These are phyloP conservation scores for Bassia scoparia DNA, from an alignment of 148 eudicot species.

Conservation along the genomic window DNA sequence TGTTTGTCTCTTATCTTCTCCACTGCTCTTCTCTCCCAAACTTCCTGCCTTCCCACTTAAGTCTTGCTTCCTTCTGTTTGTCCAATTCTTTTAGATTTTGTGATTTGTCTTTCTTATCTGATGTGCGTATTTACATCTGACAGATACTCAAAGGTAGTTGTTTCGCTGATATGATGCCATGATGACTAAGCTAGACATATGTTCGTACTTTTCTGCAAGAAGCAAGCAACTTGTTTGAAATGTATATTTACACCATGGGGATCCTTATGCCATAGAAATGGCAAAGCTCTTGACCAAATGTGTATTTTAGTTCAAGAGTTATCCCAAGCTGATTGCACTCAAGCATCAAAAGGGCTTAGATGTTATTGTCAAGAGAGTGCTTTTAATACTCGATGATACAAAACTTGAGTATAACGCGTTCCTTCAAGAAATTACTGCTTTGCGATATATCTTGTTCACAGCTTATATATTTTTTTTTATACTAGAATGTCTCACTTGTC, in stretches of 20 bases:
- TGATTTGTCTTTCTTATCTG: neutral
- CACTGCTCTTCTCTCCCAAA: neutral
- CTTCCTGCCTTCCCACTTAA: neutral
- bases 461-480: neutral
- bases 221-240: constrained; percentile 74
- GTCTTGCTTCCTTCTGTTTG: neutral
- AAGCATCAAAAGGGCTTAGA: constrained; percentile 86
- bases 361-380: constrained; percentile 81
- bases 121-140: neutral
- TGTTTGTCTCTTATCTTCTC: neutral
- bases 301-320: constrained; percentile 60
- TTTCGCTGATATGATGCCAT: constrained; percentile 69
- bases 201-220: constrained; percentile 74
- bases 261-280: constrained; percentile 80
- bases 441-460: neutral
- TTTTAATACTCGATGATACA: constrained; percentile 85
- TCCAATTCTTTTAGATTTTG: neutral
- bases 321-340: constrained; percentile 82
- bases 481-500: no score
- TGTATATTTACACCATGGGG: constrained; percentile 99
- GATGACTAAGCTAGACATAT: constrained; percentile 89
- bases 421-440: neutral
- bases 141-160: constrained; percentile 67
- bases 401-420: constrained; percentile 42
- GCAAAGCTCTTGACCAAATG: constrained; percentile 62